phyloP scores from a whole-genome alignment of 2,329 filamentous ascomycete species.

The Colletotrichum magnum region DNA sequence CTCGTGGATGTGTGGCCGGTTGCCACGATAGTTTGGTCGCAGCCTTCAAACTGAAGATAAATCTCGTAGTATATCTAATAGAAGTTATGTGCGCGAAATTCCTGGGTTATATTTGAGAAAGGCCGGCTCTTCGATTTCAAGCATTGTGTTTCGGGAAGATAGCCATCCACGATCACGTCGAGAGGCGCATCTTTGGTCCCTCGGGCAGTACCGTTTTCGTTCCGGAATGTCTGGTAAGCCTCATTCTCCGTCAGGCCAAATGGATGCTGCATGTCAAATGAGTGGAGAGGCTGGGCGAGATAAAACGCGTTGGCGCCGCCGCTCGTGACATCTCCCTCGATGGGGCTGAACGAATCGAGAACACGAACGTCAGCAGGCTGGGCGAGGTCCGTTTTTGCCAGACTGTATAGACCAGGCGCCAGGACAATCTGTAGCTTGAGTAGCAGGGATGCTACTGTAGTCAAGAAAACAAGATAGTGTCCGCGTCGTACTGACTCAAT shows the following conservation, averaged over 20 bases:
- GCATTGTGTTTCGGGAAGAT: neutral
- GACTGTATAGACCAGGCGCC: constrained; percentile 6
- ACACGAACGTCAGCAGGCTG: neutral
- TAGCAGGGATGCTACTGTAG: too few species aligned
- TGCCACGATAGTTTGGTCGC: too few species aligned
- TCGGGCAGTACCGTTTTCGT: neutral
- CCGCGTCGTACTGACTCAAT: too few species aligned
- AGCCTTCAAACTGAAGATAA: too few species aligned
- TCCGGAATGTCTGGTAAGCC: constrained; percentile 13
- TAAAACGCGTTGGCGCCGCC: neutral
- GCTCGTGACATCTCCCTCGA: neutral
- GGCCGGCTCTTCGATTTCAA: neutral
- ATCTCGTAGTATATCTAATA: too few species aligned
- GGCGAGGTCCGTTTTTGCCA: neutral
- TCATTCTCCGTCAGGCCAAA: constrained; percentile 8
- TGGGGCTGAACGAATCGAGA: constrained; percentile 3
- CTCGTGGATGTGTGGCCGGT: too few species aligned
- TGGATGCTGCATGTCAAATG: constrained; percentile 8
- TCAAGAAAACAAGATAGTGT: too few species aligned
- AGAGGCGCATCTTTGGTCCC: neutral
- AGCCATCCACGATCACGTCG: neutral
- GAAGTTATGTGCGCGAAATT: neutral
- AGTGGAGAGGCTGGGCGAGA: neutral
- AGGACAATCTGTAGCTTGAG: neutral
- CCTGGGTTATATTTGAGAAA: neutral